Conservation (phyloP, 148 eudicot species). For the Dianthus caryophyllus region DNA sequence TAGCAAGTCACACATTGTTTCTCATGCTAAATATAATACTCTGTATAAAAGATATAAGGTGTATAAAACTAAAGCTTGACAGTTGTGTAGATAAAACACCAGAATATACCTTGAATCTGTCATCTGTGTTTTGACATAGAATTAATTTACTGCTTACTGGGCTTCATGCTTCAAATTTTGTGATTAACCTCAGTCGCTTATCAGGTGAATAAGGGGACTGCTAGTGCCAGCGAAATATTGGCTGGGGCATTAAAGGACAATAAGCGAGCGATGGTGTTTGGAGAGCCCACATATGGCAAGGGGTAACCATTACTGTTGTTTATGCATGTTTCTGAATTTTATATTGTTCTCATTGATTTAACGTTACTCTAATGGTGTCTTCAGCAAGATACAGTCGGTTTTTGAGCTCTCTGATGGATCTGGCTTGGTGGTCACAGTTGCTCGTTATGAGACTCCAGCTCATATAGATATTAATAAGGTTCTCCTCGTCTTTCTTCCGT, state of each 20-base stretch:
- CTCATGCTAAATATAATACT: no score
- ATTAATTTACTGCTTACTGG: not conserved
- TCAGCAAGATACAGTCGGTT: constrained; percentile 94
- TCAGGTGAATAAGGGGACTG: constrained; percentile 97
- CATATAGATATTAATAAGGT: constrained; percentile 98
- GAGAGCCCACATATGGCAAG: constrained; percentile 96
- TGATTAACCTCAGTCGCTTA: not conserved
- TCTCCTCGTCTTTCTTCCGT: not conserved
- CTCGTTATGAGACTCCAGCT: constrained; percentile 96
- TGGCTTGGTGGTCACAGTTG: constrained; percentile 95
- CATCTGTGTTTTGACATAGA: no score
- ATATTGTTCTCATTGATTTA: not conserved
- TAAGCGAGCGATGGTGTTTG: constrained; percentile 80
- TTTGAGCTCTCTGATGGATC: constrained; percentile 98
- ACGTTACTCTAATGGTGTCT: not conserved
- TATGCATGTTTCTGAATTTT: not conserved
- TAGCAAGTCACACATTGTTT: no score
- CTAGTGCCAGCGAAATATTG: constrained; percentile 97
- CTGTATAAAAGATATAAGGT: no score
- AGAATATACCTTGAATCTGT: no score
- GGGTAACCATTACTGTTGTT: constrained; percentile 44
- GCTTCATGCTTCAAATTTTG: not conserved
- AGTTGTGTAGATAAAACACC: no score
- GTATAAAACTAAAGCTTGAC: no score
- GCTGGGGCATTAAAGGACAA: constrained; percentile 99